These are phyloP conservation scores for Phytophthora fragariae DNA, from an alignment of 352 stramenopile genomes.

Conservation along the genomic window DNA sequence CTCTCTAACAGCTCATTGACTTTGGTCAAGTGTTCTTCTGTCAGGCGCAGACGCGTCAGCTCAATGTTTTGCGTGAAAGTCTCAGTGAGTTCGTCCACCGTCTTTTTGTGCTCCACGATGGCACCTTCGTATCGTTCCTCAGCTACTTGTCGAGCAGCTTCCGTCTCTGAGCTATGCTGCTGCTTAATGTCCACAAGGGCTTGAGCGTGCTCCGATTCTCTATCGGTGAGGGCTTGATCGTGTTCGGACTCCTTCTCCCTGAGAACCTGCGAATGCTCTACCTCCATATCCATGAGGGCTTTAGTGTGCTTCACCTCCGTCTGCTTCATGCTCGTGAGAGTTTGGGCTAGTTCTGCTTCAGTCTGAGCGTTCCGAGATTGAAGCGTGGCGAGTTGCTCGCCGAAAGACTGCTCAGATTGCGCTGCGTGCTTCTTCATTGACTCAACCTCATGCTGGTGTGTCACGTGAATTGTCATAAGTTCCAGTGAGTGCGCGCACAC, in stretches of 20 bases:
- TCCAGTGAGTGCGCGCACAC: slow-evolving; percentile 29
- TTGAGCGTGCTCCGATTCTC: slow-evolving; percentile 7
- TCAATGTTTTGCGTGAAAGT: slow-evolving; percentile 29
- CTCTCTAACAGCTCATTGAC: slow-evolving; percentile 36
- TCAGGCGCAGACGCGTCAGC: slow-evolving; percentile 23
- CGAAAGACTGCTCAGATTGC: slow-evolving; percentile 2
- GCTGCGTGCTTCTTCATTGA: slow-evolving; percentile 8
- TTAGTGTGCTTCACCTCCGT: slow-evolving; percentile 1
- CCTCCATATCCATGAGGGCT: background rate
- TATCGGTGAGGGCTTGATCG: background rate
- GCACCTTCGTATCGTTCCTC: slow-evolving; percentile 8
- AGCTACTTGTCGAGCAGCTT: background rate
- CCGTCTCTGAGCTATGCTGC: slow-evolving; percentile 5
- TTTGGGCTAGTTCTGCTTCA: background rate
- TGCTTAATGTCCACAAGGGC: background rate
- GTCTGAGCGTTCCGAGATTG: slow-evolving; percentile 3
- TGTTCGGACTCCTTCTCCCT: slow-evolving; percentile 1
- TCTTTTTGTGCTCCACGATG: slow-evolving; percentile 12
- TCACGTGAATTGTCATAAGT: slow-evolving; percentile 23
- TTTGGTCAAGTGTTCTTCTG: slow-evolving; percentile 34
- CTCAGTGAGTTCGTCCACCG: slow-evolving; percentile 15
- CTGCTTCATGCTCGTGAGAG: background rate
- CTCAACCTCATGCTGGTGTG: slow-evolving; percentile 21
- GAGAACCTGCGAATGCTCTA: background rate
- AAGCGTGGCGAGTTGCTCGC: slow-evolving; percentile 6